Evolutionary conservation across 805 yeast genomes (phyloP).

Genomic region (Wickerhamomyces strasburgensis): DNA sequence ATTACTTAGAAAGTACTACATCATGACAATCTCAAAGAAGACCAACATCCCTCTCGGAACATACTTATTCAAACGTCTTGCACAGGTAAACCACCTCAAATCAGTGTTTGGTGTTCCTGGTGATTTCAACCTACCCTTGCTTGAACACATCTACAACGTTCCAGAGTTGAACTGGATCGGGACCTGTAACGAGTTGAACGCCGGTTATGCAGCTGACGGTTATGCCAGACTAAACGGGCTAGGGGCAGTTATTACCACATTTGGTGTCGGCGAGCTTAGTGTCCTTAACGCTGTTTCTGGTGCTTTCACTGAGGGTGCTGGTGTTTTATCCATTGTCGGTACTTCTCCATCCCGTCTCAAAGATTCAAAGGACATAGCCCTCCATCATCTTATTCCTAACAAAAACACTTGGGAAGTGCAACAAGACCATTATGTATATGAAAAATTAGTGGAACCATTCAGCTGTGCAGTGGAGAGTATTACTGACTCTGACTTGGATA

Average conservation of each 20-base stretch:
- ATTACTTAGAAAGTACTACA: not conserved
- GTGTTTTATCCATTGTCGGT: constrained; percentile 82
- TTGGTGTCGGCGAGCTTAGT: constrained; percentile 86
- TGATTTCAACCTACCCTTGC: constrained; percentile 58
- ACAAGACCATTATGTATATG: constrained; percentile 57
- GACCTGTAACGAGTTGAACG: constrained; percentile 82
- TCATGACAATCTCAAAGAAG: constrained; percentile 17
- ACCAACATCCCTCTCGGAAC: constrained; percentile 49
- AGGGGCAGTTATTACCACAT: constrained; percentile 47
- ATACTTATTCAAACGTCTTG: constrained; percentile 55
- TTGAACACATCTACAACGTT: constrained; percentile 58
- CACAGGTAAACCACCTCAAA: constrained; percentile 43
- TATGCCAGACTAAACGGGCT: constrained; percentile 51
- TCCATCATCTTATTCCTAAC: constrained; percentile 50
- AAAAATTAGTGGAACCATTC: constrained; percentile 48
- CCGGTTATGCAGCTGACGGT: constrained; percentile 90
- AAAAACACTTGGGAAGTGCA: constrained; percentile 36
- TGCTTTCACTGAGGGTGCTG: constrained; percentile 76
- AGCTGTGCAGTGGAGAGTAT: constrained; percentile 51
- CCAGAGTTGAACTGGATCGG: constrained; percentile 66
- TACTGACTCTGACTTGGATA: constrained; percentile 37
- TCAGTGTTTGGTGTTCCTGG: constrained; percentile 76
- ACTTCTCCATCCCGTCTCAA: constrained; percentile 47
- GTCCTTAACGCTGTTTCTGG: constrained; percentile 84
- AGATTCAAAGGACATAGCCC: constrained; percentile 24